These are phyloP conservation scores for Colletotrichum lini DNA, from an alignment of 2,329 filamentous ascomycete species.

Conservation along the genomic window DNA sequence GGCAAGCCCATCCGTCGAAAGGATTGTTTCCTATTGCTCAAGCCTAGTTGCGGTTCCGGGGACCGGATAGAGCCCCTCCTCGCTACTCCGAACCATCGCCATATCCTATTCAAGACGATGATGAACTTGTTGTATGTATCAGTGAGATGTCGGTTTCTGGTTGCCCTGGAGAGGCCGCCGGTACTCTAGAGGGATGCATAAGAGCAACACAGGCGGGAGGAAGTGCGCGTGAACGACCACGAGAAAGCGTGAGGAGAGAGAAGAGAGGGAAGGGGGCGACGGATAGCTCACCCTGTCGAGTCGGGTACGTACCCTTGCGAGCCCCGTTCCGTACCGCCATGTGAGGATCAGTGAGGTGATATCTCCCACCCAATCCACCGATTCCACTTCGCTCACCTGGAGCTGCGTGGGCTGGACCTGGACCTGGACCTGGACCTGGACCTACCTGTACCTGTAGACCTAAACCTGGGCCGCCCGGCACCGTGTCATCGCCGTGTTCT, in stretches of 20 bases:
- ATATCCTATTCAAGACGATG: background rate
- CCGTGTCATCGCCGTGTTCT: conserved; percentile 1
- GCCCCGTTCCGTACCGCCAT: conserved; percentile 13
- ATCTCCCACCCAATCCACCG: conserved; percentile 1
- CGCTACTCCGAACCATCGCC: background rate
- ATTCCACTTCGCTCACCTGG: background rate
- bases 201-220: background rate
- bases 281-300: conserved; percentile 5
- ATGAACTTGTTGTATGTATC: background rate
- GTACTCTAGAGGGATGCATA: background rate
- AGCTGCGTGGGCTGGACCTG: background rate
- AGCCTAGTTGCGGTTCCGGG: conserved; percentile 7
- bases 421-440: background rate
- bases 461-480: conserved; percentile 8
- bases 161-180: background rate
- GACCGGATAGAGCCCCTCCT: background rate
- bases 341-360: conserved; percentile 6
- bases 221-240: background rate
- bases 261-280: background rate
- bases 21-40: conserved; percentile 28
- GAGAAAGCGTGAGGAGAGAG: background rate
- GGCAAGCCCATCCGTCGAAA: conserved; percentile 17
- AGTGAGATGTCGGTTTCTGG: background rate
- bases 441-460: background rate
- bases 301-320: background rate